A percentile compares a stretch with the other conserved stretches of the same genome.
These are phyloP conservation scores for Echites panduratus DNA, from an alignment of 257 asterid species.

Conservation along the genomic window DNA sequence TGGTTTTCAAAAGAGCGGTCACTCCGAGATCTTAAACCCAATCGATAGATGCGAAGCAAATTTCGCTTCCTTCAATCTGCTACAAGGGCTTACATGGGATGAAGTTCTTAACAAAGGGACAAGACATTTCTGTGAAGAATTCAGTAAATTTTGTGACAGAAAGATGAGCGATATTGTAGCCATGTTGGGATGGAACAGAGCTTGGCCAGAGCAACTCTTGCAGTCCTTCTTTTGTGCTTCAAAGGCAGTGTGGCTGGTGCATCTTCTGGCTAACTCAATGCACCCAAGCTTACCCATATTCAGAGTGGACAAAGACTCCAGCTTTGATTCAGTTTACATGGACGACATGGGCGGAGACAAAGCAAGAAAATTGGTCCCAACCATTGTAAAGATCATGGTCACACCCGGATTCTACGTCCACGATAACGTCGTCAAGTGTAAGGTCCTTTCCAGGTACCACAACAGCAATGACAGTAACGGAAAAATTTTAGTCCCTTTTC, in stretches of 20 bases:
- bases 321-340: conserved; percentile 84
- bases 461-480: conserved; percentile 33
- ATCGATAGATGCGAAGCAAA: conserved; percentile 69
- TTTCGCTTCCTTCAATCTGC: conserved; percentile 48
- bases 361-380: conserved; percentile 58
- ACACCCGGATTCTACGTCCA: conserved; percentile 91
- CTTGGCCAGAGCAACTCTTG: conserved; percentile 91
- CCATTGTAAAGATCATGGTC: conserved; percentile 78
- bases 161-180: conserved; percentile 96
- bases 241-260: conserved; percentile 85
- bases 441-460: conserved; percentile 80
- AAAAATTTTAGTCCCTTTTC: conserved; percentile 50
- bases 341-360: conserved; percentile 87
- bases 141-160: conserved; percentile 87
- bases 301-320: conserved; percentile 64
- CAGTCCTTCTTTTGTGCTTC: conserved; percentile 91
- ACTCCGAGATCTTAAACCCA: conserved; percentile 56
- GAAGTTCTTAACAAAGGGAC: conserved; percentile 82
- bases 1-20: conserved; percentile 49
- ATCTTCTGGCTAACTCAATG: conserved; percentile 79
- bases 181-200: conserved; percentile 85
- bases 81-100: conserved; percentile 80
- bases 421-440: conserved; percentile 91
- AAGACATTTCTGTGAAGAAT: conserved; percentile 72
- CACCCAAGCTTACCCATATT: conserved; percentile 78